Conservation (phyloP, 345 rosid genomes). For the Hibiscus syriacus region DNA sequence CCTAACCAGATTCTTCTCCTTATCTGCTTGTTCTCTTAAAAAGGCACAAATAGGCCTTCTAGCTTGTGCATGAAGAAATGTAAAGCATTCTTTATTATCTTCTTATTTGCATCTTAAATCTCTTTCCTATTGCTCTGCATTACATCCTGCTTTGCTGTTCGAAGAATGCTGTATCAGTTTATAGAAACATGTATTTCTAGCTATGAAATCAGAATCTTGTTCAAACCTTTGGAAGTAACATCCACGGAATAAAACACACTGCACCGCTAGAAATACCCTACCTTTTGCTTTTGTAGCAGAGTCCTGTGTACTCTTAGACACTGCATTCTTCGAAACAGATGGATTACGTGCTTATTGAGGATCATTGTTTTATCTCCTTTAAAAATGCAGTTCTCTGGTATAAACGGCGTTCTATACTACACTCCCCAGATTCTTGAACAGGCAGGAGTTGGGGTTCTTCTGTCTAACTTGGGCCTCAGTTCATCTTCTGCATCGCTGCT, state of each 20-base stretch:
- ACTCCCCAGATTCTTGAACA: background rate
- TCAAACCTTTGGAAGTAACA: background rate
- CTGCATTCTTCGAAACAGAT: no score
- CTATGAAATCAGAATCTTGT: background rate
- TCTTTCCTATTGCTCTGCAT: background rate
- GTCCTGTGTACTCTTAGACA: no score
- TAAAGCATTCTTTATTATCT: background rate
- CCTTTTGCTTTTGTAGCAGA: no score
- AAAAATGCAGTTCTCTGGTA: background rate
- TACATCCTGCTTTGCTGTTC: background rate
- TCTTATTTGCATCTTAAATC: background rate
- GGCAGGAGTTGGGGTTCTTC: slow-evolving; percentile 20
- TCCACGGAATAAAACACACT: no score
- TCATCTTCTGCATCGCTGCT: background rate
- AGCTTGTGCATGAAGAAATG: background rate
- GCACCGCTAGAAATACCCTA: no score
- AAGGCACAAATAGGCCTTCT: background rate
- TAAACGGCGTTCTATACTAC: background rate
- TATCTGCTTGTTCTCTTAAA: no score
- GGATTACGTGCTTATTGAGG: background rate
- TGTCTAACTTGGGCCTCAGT: background rate
- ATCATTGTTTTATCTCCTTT: background rate
- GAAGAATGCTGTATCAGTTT: background rate
- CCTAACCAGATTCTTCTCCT: no score
- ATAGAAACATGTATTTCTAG: background rate